phyloP scores from a whole-genome alignment of 1,284 basidiomycete species.

The Ganoderma sinense region DNA sequence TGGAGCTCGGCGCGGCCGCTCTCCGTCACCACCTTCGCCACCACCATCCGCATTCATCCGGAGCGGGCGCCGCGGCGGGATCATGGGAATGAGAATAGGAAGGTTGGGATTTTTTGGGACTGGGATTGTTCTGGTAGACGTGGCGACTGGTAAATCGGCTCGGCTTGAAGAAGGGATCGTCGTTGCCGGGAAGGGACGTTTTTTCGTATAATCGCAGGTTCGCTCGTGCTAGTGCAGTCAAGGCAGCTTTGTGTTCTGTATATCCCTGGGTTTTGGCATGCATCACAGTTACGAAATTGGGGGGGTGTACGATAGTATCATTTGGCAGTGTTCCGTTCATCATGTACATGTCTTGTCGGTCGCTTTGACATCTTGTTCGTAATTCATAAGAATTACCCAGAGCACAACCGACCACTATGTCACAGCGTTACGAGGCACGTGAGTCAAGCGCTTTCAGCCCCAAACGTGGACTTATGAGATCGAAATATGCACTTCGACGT shows the following conservation, averaged over 20 bases:
- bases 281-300: conserved; percentile 4
- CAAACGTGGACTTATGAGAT: too few species aligned
- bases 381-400: too few species aligned
- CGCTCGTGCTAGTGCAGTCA: conserved; percentile 10
- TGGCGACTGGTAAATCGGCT: background rate
- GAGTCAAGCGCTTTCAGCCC: too few species aligned
- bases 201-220: conserved; percentile 26
- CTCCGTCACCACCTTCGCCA: too few species aligned
- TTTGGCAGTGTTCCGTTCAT: background rate
- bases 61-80: background rate
- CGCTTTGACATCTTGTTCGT: conserved; percentile 10
- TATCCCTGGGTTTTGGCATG: background rate
- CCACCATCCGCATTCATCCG: background rate
- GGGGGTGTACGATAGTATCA: conserved; percentile 16
- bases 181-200: conserved; percentile 18
- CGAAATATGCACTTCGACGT: too few species aligned
- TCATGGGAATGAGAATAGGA: background rate
- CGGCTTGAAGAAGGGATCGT: background rate
- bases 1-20: background rate
- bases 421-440: too few species aligned
- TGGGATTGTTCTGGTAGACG: conserved; percentile 1
- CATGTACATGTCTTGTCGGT: conserved; percentile 11
- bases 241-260: conserved; percentile 11
- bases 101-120: too few species aligned
- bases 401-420: too few species aligned